Evolutionary conservation across 257 asterid genomes (phyloP).

Genomic region (Osmanthus fragrans): DNA sequence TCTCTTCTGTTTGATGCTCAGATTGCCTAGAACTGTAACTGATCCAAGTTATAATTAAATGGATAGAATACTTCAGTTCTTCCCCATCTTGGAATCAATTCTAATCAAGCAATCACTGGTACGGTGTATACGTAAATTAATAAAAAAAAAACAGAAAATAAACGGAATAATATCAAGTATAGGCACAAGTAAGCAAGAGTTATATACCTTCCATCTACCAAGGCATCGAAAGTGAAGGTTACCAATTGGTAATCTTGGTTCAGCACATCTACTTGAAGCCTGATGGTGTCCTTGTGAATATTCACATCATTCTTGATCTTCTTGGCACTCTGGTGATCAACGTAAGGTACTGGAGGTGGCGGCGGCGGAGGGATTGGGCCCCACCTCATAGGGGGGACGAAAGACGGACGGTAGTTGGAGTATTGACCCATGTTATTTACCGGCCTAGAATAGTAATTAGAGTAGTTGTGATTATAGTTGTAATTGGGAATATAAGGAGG

Average conservation of each 20-base stretch:
- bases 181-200: not conserved
- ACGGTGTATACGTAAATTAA: not conserved
- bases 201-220: slow-evolving; percentile 82
- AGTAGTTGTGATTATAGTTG: slow-evolving; percentile 35
- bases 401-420: slow-evolving; percentile 48
- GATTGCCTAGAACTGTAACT: not conserved
- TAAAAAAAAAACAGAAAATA: not conserved
- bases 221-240: slow-evolving; percentile 82
- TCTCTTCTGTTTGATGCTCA: not conserved
- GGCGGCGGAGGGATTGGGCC: slow-evolving; percentile 40
- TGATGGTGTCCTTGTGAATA: slow-evolving; percentile 77
- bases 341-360: slow-evolving; percentile 63
- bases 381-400: slow-evolving; percentile 43
- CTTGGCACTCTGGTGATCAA: slow-evolving; percentile 77
- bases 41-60: too few relatives aligned
- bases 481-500: slow-evolving; percentile 28
- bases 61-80: not conserved
- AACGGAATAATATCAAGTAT: not conserved
- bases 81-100: not conserved
- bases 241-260: slow-evolving; percentile 63
- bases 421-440: slow-evolving; percentile 32
- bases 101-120: not conserved
- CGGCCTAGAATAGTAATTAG: slow-evolving; percentile 43
- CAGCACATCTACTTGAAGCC: slow-evolving; percentile 57
- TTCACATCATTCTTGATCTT: slow-evolving; percentile 85